Evolutionary conservation across 164 flowering plant species (phyloP), one percentile per base, ranked within the genome.

Genomic region (grape (Vitis vinifera)): DNA sequence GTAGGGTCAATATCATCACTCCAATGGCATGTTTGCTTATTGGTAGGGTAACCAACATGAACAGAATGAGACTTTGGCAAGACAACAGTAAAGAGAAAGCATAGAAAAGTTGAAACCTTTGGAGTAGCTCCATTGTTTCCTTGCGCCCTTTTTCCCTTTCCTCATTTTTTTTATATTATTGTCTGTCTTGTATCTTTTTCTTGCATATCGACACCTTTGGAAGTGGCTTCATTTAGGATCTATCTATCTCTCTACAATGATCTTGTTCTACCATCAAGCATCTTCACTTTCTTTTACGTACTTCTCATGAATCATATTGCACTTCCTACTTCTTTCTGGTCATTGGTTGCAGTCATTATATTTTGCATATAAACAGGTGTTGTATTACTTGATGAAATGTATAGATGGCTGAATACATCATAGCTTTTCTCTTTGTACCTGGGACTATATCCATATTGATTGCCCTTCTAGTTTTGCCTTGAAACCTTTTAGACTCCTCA

Each of bases 41-140:
- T 37, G 49, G 31, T 29, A 23, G 49, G 61, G 74, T 64, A 58
- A 72, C 17, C 61, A 59, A 65, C 62, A 73, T 49, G 17, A 49
- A 13, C 66, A 15, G 53, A 48, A 61, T 57, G 52, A 52, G 30
- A 63, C 75, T 76, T 71, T 73, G 60, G 71, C 66, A 56, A 57
- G 72, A 63, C 51, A 76, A 70, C 71, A 73, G 82, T 79, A 73
- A 71, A 68, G 73, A 62, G 63, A 71, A 79, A 76, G 82, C 82
- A 76, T 65, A n/a, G 61, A 62, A 71, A 74, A 50, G 57, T 71
- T 55, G 51, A 12, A n/a, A 29, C 13, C 71, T 19, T 56, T 66
- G 56, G 72, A 74, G 72, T 74, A 59, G 73, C 65, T 76, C 65
- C 72, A 65, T 64, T 63, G 50, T 58, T 56, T 50, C 59, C 60